These are phyloP conservation scores for Kuraishia ogatae DNA, from an alignment of 805 yeast species.

Conservation along the genomic window DNA sequence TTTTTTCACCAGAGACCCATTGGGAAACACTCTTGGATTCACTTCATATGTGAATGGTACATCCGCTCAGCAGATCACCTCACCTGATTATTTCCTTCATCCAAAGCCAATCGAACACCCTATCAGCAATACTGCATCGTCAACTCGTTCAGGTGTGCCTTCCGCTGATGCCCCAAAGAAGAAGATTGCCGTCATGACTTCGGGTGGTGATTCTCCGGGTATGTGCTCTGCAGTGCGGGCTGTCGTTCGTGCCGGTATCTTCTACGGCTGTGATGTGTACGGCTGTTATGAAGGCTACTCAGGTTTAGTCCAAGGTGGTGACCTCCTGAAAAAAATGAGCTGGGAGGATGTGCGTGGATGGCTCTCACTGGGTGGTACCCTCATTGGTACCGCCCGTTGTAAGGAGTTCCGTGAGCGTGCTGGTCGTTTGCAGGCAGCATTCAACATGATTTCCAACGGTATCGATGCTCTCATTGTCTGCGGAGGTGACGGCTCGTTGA, in stretches of 20 bases:
- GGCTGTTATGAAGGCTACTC: conserved; percentile 70
- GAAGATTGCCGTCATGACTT: conserved; percentile 70
- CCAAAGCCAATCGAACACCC: conserved; percentile 4
- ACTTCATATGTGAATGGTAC: conserved; percentile 35
- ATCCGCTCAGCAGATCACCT: conserved; percentile 15
- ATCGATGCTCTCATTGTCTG: conserved; percentile 74
- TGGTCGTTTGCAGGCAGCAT: conserved; percentile 58
- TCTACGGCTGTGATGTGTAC: conserved; percentile 54
- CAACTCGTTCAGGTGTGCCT: not conserved
- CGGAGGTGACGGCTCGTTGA: conserved; percentile 80
- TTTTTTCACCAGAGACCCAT: conserved; percentile 48
- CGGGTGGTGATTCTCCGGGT: conserved; percentile 80
- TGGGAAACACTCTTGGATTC: conserved; percentile 53
- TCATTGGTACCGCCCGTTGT: conserved; percentile 74
- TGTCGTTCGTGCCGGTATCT: conserved; percentile 60
- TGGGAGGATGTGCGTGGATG: conserved; percentile 74
- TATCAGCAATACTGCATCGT: not conserved
- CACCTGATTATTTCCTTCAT: conserved; percentile 25
- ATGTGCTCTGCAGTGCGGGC: conserved; percentile 75
- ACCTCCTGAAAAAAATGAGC: conserved; percentile 47
- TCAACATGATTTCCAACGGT: conserved; percentile 59
- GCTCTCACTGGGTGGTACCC: conserved; percentile 66
- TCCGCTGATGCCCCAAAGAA: conserved; percentile 10
- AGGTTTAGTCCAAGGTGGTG: conserved; percentile 63
- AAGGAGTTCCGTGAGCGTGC: conserved; percentile 55